Base-by-base conservation (phyloP, 352 stramenopile species). In the Pythium dissimile region DNA sequence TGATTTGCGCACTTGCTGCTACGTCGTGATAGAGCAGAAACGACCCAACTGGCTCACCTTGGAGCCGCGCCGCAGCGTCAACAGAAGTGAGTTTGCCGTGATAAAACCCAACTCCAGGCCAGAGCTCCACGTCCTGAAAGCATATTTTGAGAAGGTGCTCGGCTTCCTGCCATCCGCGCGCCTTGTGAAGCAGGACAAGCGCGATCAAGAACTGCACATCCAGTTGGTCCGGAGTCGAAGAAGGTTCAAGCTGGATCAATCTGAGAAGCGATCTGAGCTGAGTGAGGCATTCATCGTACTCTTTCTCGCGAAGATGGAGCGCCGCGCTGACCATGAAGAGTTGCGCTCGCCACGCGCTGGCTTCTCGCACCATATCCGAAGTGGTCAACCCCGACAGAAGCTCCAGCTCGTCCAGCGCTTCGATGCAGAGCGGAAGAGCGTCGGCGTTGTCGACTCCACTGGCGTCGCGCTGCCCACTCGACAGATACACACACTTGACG, bases 81-180 rank as follows among this genome's bases (percentile, higher is more conserved):
- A 30, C 50, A 34, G 47, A 72, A 7, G 42, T 58, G 2, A 87
- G 6, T 2, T 27, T 21, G 6, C 75, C 75, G 32, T 86, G 73
- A 20, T 85, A 87, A 46, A 72, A 89, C 3, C 79, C 76, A 37
- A 87, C 74, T 12, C 54, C 62, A 1, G 71, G 68, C 73, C 67
- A 78, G 21, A 87, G 24, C 27, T 87, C 79, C n/a, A 89, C 62
- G 11, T 58, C 35, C 28, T 73, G 75, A 37, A 74, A 85, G 45
- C 72, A 86, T 6, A 53, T 41, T 41, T 72, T 69, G 11, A 88
- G 34, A 35, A 71, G 21, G 20, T 50, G 26, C n/a, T 58, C 45
- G 10, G 66, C 54, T 37, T 58, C 28, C n/a, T n/a, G n/a, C n/a
- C n/a, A n/a, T n/a, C n/a, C n/a, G n/a, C n/a, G n/a, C n/a, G n/a